A percentile compares a stretch with the other conserved stretches of the same genome.
phyloP scores from a whole-genome alignment of 257 asterid species.

The Gentiana macrophylla region DNA sequence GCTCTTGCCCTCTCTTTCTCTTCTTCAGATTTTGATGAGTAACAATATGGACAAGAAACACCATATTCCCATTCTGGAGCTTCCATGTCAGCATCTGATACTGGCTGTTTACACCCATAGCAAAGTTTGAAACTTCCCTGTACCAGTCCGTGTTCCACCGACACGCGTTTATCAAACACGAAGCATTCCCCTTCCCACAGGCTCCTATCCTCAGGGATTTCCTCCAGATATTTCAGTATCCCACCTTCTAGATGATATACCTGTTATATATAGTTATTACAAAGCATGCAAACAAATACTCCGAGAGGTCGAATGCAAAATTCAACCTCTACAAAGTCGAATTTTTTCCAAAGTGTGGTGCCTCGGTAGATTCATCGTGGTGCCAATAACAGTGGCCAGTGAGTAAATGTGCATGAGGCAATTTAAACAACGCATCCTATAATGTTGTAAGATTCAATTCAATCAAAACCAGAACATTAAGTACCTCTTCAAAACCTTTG shows the following conservation, averaged over 20 bases:
- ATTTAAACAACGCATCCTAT: not conserved
- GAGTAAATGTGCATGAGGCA: not conserved
- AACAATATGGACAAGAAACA: conserved; percentile 85
- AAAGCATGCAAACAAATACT: no score
- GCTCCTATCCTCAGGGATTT: conserved; percentile 68
- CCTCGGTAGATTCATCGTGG: no score
- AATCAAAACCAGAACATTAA: not conserved
- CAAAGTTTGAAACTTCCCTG: conserved; percentile 89
- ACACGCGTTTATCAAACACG: conserved; percentile 88
- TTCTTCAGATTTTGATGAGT: conserved; percentile 72
- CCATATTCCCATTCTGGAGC: conserved; percentile 79
- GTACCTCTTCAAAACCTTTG: conserved; percentile 89
- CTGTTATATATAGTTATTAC: conserved; percentile 19
- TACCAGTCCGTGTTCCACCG: conserved; percentile 84
- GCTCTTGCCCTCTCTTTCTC: conserved; percentile 97
- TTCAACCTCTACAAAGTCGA: no score
- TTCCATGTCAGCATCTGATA: conserved; percentile 86
- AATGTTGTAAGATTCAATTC: not conserved
- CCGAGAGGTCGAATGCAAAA: no score
- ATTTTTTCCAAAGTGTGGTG: no score
- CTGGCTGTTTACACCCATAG: conserved; percentile 92
- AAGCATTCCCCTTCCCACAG: conserved; percentile 98
- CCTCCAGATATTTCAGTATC: conserved; percentile 87
- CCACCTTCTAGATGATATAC: conserved; percentile 97
- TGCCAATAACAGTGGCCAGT: no score